Evolutionary conservation across 371 early-diverging fungal genomes (phyloP), one percentile per base, ranked within the genome.

Genomic region (Entomophthora muscae): DNA sequence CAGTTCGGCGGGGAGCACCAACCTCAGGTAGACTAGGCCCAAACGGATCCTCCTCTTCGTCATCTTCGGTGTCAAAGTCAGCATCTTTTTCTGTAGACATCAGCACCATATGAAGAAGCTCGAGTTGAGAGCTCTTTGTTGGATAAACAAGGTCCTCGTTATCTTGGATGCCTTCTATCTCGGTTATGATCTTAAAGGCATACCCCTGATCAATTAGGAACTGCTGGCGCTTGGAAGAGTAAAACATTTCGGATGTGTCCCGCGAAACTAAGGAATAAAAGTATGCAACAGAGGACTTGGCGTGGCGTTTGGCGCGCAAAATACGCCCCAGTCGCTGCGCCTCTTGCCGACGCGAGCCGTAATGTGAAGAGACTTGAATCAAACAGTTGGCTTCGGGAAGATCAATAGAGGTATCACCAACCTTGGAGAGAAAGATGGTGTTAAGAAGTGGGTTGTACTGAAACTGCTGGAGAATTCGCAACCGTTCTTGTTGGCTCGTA

Each of bases 201-300:
- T 99, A 99, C 0, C 99, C 99, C 75, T 99, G 99, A 73, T 99
- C 99, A 53, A 99, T 90, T 67, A 99, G 74, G 73, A 99, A 99
- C 74, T 97, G 98, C 73, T 98, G 95, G 52, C 99, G 84, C 72
- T 96, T 97, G 21, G 91, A 83, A n/a, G 95, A 92, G 69, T 98
- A 99, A 65, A 84, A 93, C 90, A 99, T 98, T 76, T 99, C 99
- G 70, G 98, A 93, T 0, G 99, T 99, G 75, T 99, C 99, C 65
- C 88, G 87, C 52, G 90, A 88, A 5, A 99, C 99, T 27, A 99
- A 76, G 2, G 98, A 91, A 71, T 99, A 99, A 70, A 99, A 99
- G 74, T 89, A 95, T 1, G 98, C 98, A 71, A 85, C 86, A 0
- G 97, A 98, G 64, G 91, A 93, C 68, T 97, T 95, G 65, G 90